Evolutionary conservation across 208 protist species (phyloP).

Genomic region (Paratrypanosoma confusum): DNA sequence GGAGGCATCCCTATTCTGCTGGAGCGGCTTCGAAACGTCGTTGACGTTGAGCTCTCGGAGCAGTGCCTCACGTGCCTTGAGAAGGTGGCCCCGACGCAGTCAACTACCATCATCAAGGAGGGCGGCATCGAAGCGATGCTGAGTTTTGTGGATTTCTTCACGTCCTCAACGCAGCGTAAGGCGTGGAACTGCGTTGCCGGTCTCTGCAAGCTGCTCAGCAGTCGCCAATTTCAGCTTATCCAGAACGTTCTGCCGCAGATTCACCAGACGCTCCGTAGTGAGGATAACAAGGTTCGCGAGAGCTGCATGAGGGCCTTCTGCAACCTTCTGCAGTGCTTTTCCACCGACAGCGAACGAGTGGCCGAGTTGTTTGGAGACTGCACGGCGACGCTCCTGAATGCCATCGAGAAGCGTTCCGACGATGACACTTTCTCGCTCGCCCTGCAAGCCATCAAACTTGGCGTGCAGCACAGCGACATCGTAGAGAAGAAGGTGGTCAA

Average conservation of each 20-base stretch:
- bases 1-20: constrained; percentile 59
- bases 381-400: constrained; percentile 15
- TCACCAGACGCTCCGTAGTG: constrained; percentile 37
- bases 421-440: constrained; percentile 35
- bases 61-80: constrained; percentile 87
- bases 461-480: constrained; percentile 24
- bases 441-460: constrained; percentile 30
- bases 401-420: constrained; percentile 21
- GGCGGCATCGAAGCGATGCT: constrained; percentile 80
- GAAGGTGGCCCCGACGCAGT: constrained; percentile 61
- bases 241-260: constrained; percentile 56
- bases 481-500: constrained; percentile 30
- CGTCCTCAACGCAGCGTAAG: constrained; percentile 75
- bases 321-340: constrained; percentile 40
- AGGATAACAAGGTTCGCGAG: constrained; percentile 62
- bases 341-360: constrained; percentile 23
- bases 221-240: constrained; percentile 36
- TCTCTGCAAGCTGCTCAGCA: constrained; percentile 50
- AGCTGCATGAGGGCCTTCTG: constrained; percentile 45
- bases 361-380: constrained; percentile 45
- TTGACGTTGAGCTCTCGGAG: constrained; percentile 93
- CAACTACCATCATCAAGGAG: constrained; percentile 30
- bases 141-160: constrained; percentile 91
- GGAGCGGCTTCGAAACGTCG: constrained; percentile 70
- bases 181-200: constrained; percentile 66